A percentile compares a stretch with the other conserved stretches of the same genome.
Evolutionary conservation across 495 filamentous ascomycete species (phyloP).

Genomic region (Sabuloglossum arenarium): DNA sequence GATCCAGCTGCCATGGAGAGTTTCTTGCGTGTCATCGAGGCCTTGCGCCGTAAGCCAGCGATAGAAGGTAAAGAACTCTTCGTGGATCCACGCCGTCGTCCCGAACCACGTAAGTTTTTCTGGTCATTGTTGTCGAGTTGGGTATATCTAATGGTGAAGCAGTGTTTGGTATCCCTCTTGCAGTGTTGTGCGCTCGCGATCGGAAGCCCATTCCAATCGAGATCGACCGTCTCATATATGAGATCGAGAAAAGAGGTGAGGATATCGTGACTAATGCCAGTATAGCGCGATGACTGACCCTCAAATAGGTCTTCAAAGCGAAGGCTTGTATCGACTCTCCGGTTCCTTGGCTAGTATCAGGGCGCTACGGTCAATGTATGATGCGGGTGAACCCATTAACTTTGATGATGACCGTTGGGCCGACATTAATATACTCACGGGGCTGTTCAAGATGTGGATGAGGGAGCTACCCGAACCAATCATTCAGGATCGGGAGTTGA

Average conservation of each 20-base stretch:
- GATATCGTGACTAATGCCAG: background rate
- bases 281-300: background rate
- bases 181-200: conserved; percentile 15
- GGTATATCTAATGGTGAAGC: background rate
- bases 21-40: background rate
- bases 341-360: conserved; percentile 17
- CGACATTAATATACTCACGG: conserved; percentile 17
- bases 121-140: background rate
- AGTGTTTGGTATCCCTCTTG: conserved; percentile 16
- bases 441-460: conserved; percentile 18
- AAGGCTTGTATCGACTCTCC: conserved; percentile 18
- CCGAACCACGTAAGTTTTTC: conserved; percentile 9
- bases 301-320: conserved; percentile 12
- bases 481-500: conserved; percentile 10
- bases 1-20: background rate
- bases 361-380: conserved; percentile 13
- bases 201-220: conserved; percentile 14
- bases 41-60: conserved; percentile 12
- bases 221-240: conserved; percentile 13
- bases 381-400: conserved; percentile 15
- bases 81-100: conserved; percentile 9
- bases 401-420: conserved; percentile 19
- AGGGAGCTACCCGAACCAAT: conserved; percentile 15
- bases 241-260: conserved; percentile 17
- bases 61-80: conserved; percentile 15